phyloP scores from a whole-genome alignment of 1,284 basidiomycete species.

The Sanghuangporus baumii region DNA sequence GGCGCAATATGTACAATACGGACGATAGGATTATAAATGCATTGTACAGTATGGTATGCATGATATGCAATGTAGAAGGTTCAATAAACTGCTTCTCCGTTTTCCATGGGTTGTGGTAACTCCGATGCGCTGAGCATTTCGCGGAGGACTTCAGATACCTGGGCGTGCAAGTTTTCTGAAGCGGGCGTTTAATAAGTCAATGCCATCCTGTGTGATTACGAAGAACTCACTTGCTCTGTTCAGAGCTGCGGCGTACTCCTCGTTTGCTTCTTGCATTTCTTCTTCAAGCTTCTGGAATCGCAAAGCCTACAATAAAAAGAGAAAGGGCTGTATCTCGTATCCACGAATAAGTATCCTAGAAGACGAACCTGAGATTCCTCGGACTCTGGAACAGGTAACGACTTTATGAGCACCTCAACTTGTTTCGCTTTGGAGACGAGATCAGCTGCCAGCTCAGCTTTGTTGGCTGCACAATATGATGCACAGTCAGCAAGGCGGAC shows the following conservation, averaged over 20 bases:
- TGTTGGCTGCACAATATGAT: slow-evolving; percentile 48
- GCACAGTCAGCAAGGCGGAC: not conserved
- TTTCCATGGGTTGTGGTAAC: slow-evolving; percentile 19
- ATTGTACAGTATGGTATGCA: not conserved
- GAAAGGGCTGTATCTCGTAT: not conserved
- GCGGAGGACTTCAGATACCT: slow-evolving; percentile 54
- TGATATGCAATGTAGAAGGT: not conserved
- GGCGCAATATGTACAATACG: not conserved
- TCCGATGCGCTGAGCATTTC: slow-evolving; percentile 55
- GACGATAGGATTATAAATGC: not conserved
- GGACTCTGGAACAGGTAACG: slow-evolving; percentile 65
- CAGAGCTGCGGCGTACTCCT: slow-evolving; percentile 65
- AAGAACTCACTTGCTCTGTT: slow-evolving; percentile 62
- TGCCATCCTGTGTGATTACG: not conserved
- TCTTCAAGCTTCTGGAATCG: slow-evolving; percentile 57
- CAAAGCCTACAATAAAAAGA: slow-evolving; percentile 40
- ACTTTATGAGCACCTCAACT: slow-evolving; percentile 73
- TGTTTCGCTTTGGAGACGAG: slow-evolving; percentile 80
- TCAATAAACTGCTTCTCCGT: not conserved
- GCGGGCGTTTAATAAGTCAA: not conserved
- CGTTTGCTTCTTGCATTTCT: slow-evolving; percentile 65
- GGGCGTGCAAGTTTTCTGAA: slow-evolving; percentile 54
- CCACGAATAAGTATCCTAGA: not conserved
- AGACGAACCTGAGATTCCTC: slow-evolving; percentile 61
- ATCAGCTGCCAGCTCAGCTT: slow-evolving; percentile 74